Evolutionary conservation across 768 basidiomycete genomes (phyloP).

Genomic region (Gelatoporia subvermispora): DNA sequence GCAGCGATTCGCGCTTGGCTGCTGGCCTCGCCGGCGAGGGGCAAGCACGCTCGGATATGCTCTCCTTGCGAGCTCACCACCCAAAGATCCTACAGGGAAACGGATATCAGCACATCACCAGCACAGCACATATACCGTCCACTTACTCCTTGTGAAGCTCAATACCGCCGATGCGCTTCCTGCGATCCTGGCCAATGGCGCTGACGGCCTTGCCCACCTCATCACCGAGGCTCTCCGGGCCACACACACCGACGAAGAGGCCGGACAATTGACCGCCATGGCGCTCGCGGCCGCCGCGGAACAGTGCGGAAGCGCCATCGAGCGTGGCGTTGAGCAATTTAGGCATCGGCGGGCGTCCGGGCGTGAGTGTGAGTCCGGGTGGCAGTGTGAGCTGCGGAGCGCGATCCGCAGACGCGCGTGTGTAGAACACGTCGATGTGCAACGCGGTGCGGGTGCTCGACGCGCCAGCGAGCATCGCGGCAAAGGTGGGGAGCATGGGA

Average conservation of each 20-base stretch:
- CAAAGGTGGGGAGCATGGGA: slow-evolving; percentile 34
- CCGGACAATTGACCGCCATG: slow-evolving; percentile 20
- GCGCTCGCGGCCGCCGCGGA: slow-evolving; percentile 11
- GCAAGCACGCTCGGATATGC: neutral
- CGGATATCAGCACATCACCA: neutral
- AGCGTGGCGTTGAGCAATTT: slow-evolving; percentile 16
- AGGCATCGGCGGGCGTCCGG: slow-evolving; percentile 24
- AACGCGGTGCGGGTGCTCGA: slow-evolving; percentile 22
- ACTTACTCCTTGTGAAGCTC: slow-evolving; percentile 40
- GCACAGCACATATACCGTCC: neutral
- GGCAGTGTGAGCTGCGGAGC: slow-evolving; percentile 22
- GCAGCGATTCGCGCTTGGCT: too few relatives aligned
- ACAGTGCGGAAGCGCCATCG: slow-evolving; percentile 17
- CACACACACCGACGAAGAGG: slow-evolving; percentile 39
- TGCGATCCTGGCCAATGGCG: slow-evolving; percentile 26
- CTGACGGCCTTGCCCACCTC: slow-evolving; percentile 32
- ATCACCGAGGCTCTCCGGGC: slow-evolving; percentile 35
- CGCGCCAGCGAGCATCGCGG: slow-evolving; percentile 31
- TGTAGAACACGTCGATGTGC: slow-evolving; percentile 40
- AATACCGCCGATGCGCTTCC: slow-evolving; percentile 35
- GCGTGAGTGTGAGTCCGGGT: slow-evolving; percentile 23
- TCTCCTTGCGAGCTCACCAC: neutral
- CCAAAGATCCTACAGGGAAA: neutral
- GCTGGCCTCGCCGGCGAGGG: too few relatives aligned
- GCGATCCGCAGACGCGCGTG: slow-evolving; percentile 29